Conservation (phyloP, 148 eudicot species). For the Rhododendron ferrugineum region DNA sequence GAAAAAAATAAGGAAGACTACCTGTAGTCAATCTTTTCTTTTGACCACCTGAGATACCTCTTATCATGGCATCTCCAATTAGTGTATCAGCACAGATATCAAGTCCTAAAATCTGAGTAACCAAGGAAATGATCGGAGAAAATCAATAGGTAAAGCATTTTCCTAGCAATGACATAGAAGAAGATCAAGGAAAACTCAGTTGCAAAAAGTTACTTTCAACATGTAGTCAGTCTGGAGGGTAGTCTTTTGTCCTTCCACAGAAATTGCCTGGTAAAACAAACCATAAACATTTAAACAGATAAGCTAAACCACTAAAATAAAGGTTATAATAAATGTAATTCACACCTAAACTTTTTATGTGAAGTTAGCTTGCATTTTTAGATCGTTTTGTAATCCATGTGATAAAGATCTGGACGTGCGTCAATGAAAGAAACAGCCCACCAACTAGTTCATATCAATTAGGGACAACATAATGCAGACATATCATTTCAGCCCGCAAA, state of each 20-base stretch:
- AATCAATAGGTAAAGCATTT: background rate
- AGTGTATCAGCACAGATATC: constrained; percentile 67
- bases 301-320: background rate
- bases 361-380: background rate
- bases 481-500: background rate
- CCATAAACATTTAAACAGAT: background rate
- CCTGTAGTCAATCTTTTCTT: constrained; percentile 84
- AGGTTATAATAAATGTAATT: background rate
- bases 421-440: background rate
- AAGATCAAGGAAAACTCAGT: background rate
- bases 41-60: constrained; percentile 85
- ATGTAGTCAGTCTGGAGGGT: constrained; percentile 80
- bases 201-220: constrained; percentile 46
- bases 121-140: background rate
- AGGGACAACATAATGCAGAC: background rate
- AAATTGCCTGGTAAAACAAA: constrained; percentile 51
- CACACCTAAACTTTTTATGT: background rate
- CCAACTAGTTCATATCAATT: background rate
- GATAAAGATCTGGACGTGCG: background rate
- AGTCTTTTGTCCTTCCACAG: constrained; percentile 60
- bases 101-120: constrained; percentile 70
- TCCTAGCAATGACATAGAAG: background rate
- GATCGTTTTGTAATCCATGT: background rate
- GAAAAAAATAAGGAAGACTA: constrained; percentile 6
- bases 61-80: constrained; percentile 74